Evolutionary conservation across 768 basidiomycete species (phyloP).

Genomic region (Tulasnella sp.): DNA sequence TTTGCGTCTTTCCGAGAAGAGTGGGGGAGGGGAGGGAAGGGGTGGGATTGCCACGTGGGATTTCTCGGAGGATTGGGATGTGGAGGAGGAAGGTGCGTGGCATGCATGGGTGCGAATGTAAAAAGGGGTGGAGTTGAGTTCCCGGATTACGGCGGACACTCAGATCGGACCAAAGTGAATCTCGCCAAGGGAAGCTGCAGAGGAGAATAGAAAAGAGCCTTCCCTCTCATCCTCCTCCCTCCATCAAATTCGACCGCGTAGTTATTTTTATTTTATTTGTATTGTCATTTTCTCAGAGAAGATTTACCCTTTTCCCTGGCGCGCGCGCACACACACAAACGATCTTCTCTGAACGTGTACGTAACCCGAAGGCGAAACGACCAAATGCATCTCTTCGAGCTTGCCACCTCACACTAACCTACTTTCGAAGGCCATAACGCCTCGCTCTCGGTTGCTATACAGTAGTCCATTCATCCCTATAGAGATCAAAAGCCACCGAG

Average conservation of each 20-base stretch:
- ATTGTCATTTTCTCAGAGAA: too few relatives aligned
- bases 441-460: not conserved
- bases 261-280: too few relatives aligned
- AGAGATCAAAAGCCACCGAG: not conserved
- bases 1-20: not conserved
- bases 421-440: not conserved
- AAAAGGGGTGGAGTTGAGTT: not conserved
- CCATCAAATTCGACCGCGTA: too few relatives aligned
- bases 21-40: too few relatives aligned
- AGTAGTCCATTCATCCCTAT: not conserved
- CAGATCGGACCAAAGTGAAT: not conserved
- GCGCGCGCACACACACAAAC: too few relatives aligned
- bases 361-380: not conserved
- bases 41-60: not conserved
- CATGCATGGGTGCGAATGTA: not conserved
- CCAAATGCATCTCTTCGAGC: not conserved
- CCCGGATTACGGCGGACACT: not conserved
- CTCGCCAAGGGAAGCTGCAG: not conserved
- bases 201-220: too few relatives aligned
- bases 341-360: not conserved
- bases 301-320: too few relatives aligned
- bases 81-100: constrained; percentile 24
- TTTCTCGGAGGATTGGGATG: constrained; percentile 39
- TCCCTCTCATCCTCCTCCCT: too few relatives aligned
- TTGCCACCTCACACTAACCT: not conserved